These are phyloP conservation scores for Gossypium laxum DNA, from an alignment of 441 rosid genomes.

Conservation along the genomic window DNA sequence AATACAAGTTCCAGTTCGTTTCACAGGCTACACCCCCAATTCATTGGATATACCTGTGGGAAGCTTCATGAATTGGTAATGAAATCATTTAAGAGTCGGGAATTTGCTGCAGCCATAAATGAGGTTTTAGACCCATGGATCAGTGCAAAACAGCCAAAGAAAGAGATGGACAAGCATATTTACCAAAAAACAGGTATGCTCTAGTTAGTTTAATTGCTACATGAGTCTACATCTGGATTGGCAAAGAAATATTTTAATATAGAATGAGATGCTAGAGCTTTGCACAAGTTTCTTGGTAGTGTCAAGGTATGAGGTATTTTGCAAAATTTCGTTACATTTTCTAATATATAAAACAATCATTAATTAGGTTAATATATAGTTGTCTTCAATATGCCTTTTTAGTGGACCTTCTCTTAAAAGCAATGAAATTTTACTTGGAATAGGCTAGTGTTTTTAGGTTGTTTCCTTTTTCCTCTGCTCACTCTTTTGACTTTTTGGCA, in stretches of 20 bases:
- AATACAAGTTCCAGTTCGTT: conserved; percentile 32
- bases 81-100: conserved; percentile 93
- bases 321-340: background rate
- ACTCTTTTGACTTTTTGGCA: background rate
- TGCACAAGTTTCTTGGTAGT: conserved; percentile 1
- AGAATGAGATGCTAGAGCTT: background rate
- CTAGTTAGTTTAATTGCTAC: background rate
- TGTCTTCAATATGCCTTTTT: background rate
- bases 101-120: conserved; percentile 91
- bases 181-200: conserved; percentile 70
- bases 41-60: conserved; percentile 84
- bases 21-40: conserved; percentile 78
- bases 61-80: conserved; percentile 92
- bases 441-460: background rate
- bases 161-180: conserved; percentile 64
- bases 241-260: background rate
- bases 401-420: background rate
- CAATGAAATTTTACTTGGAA: background rate
- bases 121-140: conserved; percentile 99
- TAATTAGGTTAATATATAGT: background rate
- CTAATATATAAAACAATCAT: background rate
- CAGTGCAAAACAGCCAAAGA: conserved; percentile 85
- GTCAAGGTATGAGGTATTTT: background rate
- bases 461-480: background rate
- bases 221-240: background rate